Conservation (phyloP, 2,329 filamentous ascomycete species). For the Cercospora sp. region DNA sequence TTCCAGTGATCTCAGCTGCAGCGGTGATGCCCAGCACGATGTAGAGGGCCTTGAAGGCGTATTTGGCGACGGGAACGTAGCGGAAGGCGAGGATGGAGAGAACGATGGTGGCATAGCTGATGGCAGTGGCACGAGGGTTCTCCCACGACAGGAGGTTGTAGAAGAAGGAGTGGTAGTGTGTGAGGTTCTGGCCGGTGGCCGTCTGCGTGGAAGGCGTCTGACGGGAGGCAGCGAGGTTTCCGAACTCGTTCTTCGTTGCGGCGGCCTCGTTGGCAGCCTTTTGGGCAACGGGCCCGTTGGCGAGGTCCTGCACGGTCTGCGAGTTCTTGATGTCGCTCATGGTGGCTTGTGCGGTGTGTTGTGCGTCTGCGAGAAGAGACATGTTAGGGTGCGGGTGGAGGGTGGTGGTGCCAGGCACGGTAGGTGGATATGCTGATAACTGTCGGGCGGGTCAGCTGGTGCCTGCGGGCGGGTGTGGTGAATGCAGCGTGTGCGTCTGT, state of each 20-base stretch:
- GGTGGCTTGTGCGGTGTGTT: conserved; percentile 49
- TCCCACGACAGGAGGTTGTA: conserved; percentile 68
- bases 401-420: conserved; percentile 13
- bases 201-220: conserved; percentile 56
- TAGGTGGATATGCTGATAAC: conserved; percentile 19
- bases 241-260: conserved; percentile 59
- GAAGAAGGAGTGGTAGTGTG: conserved; percentile 67
- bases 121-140: conserved; percentile 63
- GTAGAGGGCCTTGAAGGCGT: conserved; percentile 61
- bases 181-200: conserved; percentile 62
- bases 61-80: conserved; percentile 63
- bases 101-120: conserved; percentile 58
- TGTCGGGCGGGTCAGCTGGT: conserved; percentile 24
- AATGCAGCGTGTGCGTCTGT: not conserved
- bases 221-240: conserved; percentile 57
- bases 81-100: conserved; percentile 62
- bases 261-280: conserved; percentile 57
- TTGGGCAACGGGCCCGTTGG: conserved; percentile 57
- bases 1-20: conserved; percentile 58
- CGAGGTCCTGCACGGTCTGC: conserved; percentile 51
- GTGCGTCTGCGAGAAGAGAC: conserved; percentile 45
- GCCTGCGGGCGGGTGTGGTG: conserved; percentile 1
- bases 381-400: conserved; percentile 24
- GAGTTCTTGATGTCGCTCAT: conserved; percentile 52
- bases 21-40: conserved; percentile 60